These are phyloP conservation scores for Phialemonium atrogriseum DNA, from an alignment of 2,329 filamentous ascomycete species.

Conservation along the genomic window DNA sequence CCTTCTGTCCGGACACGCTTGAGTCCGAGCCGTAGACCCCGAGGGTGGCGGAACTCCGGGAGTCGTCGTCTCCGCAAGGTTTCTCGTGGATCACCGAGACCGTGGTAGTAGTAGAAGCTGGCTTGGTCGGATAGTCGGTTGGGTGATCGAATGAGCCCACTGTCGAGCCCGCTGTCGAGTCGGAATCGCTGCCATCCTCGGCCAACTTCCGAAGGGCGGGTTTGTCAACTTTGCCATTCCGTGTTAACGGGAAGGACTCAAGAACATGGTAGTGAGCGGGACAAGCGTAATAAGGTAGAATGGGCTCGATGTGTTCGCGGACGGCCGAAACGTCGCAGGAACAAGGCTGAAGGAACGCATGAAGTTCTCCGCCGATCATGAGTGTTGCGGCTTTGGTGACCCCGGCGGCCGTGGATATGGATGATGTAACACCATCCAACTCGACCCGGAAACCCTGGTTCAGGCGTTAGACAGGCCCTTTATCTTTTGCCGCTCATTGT, in stretches of 20 bases:
- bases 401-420: constrained; percentile 34
- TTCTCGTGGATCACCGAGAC: too few species aligned
- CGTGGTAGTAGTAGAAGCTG: too few species aligned
- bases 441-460: constrained; percentile 51
- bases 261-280: constrained; percentile 36
- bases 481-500: too few species aligned
- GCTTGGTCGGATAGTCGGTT: too few species aligned
- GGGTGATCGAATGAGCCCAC: too few species aligned
- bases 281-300: constrained; percentile 49
- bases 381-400: constrained; percentile 40
- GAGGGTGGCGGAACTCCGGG: too few species aligned
- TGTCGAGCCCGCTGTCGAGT: too few species aligned
- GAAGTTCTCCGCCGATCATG: constrained; percentile 37
- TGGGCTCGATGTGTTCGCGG: constrained; percentile 24
- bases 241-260: constrained; percentile 37
- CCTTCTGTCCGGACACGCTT: too few species aligned
- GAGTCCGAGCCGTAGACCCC: too few species aligned
- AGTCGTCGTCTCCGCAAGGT: too few species aligned
- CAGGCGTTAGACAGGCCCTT: constrained; percentile 6
- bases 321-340: too few species aligned
- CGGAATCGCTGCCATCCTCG: too few species aligned
- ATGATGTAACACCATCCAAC: constrained; percentile 47
- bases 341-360: constrained; percentile 39
- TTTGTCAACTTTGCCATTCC: constrained; percentile 51
- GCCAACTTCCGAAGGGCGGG: constrained; percentile 29